Conservation (phyloP, 805 yeast species). For the Torulaspora delbrueckii region DNA sequence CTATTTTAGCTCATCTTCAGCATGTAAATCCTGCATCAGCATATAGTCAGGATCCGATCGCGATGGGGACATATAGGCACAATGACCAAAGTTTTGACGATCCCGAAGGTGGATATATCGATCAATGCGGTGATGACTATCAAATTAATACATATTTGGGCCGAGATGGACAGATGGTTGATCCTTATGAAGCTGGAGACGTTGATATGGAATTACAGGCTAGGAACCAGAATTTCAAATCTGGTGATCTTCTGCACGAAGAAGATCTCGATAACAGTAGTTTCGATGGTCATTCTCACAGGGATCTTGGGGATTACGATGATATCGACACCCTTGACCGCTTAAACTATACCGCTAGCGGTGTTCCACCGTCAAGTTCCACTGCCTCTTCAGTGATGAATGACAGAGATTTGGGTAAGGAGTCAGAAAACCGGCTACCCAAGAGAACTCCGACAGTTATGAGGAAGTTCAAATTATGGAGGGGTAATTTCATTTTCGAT, state of each 20-base stretch:
- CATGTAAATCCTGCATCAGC: constrained; percentile 3
- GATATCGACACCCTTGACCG: constrained; percentile 20
- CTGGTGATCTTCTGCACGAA: constrained; percentile 6
- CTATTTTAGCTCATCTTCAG: constrained; percentile 21
- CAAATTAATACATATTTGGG: constrained; percentile 34
- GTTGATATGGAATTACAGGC: constrained; percentile 3
- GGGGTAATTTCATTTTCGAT: constrained; percentile 80
- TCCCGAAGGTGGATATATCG: constrained; percentile 28
- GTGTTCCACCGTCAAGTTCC: constrained; percentile 11
- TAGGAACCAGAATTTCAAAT: background rate
- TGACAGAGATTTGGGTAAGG: constrained; percentile 9
- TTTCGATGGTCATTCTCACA: constrained; percentile 17
- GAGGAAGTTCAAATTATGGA: constrained; percentile 35
- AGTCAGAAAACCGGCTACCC: constrained; percentile 4
- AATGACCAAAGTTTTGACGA: constrained; percentile 18
- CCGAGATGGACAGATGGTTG: constrained; percentile 35
- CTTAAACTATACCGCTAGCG: constrained; percentile 8
- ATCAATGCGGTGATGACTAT: constrained; percentile 36
- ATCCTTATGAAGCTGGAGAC: constrained; percentile 27
- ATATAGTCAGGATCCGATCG: constrained; percentile 11
- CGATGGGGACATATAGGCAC: constrained; percentile 9
- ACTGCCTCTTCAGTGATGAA: constrained; percentile 11
- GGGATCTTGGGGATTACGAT: constrained; percentile 28
- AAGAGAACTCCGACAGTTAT: constrained; percentile 26
- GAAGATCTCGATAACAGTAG: constrained; percentile 14